Percentiles rank a stretch among this genome's conserved stretches.
Conservation (phyloP, 176 grass and related monocot genomes). For the Triticum timopheevii region DNA sequence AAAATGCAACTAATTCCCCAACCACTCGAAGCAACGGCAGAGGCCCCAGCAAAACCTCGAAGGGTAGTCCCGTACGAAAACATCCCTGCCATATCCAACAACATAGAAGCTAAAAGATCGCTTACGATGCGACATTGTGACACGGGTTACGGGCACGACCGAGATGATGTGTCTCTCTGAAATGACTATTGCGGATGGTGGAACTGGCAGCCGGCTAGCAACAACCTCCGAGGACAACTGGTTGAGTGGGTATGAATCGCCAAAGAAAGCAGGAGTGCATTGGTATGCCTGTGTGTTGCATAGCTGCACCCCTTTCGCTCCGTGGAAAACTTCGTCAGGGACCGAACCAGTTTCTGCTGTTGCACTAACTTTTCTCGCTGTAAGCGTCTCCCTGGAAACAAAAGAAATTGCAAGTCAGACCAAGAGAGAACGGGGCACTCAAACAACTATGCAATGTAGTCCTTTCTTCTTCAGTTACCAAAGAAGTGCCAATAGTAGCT, state of each 20-base stretch:
- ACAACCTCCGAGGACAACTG: constrained; percentile 88
- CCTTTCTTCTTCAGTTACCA: background rate
- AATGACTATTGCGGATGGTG: constrained; percentile 67
- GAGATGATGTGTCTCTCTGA: constrained; percentile 83
- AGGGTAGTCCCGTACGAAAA: constrained; percentile 86
- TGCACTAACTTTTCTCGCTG: constrained; percentile 67
- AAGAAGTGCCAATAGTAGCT: background rate
- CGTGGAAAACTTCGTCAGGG: constrained; percentile 85
- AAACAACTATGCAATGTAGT: background rate
- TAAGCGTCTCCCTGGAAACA: constrained; percentile 66
- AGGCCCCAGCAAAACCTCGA: constrained; percentile 81
- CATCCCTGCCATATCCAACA: constrained; percentile 62
- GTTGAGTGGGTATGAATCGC: constrained; percentile 83
- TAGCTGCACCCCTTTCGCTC: constrained; percentile 71
- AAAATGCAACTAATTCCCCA: constrained; percentile 30
- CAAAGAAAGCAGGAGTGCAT: constrained; percentile 92
- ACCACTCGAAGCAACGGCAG: constrained; percentile 90
- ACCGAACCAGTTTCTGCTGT: constrained; percentile 73
- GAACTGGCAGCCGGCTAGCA: constrained; percentile 51
- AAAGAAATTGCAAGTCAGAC: background rate
- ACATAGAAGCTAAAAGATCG: constrained; percentile 79
- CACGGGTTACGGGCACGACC: constrained; percentile 70
- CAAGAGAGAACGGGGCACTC: background rate
- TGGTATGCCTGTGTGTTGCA: constrained; percentile 94
- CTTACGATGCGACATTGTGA: constrained; percentile 64